phyloP scores from a whole-genome alignment of 805 yeast species.

The Sugiyamaella marilandica region DNA sequence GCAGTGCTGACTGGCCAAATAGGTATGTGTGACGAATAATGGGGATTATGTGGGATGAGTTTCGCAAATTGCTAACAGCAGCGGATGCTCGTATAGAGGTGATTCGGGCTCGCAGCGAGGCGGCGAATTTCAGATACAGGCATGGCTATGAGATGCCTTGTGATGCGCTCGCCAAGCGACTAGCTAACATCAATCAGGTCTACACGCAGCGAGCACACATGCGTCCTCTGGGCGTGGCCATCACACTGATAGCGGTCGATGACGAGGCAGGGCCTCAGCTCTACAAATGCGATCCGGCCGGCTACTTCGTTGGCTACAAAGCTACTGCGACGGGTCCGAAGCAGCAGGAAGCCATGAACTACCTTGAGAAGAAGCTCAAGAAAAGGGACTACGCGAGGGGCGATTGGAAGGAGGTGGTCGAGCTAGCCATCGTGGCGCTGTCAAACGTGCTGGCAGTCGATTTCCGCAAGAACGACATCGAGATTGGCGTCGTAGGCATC shows the following conservation, averaged over 20 bases:
- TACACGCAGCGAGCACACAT: slow-evolving; percentile 97
- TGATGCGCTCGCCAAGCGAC: slow-evolving; percentile 84
- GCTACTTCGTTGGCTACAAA: slow-evolving; percentile 83
- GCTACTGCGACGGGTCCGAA: slow-evolving; percentile 96
- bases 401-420: slow-evolving; percentile 85
- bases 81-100: slow-evolving; percentile 95
- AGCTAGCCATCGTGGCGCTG: slow-evolving; percentile 79
- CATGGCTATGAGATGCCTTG: slow-evolving; percentile 97
- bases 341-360: slow-evolving; percentile 90
- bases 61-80: slow-evolving; percentile 1
- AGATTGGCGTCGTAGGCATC: slow-evolving; percentile 80
- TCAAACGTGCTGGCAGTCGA: slow-evolving; percentile 87
- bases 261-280: slow-evolving; percentile 87
- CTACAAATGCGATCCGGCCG: slow-evolving; percentile 96
- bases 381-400: slow-evolving; percentile 65
- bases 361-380: slow-evolving; percentile 86
- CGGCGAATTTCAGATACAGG: slow-evolving; percentile 89
- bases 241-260: slow-evolving; percentile 82
- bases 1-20: slow-evolving; percentile 86
- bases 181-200: slow-evolving; percentile 93
- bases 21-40: too few relatives aligned
- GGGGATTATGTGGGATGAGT: too few relatives aligned
- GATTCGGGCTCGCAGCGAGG: slow-evolving; percentile 86
- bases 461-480: slow-evolving; percentile 88
- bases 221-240: slow-evolving; percentile 95